Evolutionary conservation across 306 rosid genomes (phyloP), one percentile per base, ranked within the genome.

Genomic region (Pueraria montana): DNA sequence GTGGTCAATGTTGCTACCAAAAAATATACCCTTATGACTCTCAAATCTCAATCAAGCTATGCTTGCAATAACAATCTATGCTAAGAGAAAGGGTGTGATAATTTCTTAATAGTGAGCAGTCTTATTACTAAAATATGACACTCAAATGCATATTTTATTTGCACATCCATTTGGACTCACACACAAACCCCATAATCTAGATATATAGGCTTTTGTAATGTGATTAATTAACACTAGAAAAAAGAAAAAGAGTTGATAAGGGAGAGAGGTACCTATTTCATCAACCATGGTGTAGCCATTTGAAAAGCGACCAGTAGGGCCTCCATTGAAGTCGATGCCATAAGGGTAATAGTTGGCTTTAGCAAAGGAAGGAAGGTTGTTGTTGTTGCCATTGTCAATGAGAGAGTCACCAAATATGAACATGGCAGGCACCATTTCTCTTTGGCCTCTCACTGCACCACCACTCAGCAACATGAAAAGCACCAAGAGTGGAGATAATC

Each of bases 271-370:
- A 85, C 94, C 94, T 74, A 96, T 90, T 83, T 89, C 91, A 74
- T 96, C 99, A 75, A 93, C 99, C 58, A 93, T 82, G 78, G 97
- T 96, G 87, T 88, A 96, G 67, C 98, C 99, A 83, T 93, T 96
- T 21, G 92, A 88, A 89, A 96, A 96, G 45, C 99, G 93, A 64
- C 99, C 97, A 38, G 97, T 93, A 1, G 99, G 96, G 36, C 99
- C 98, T 2, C 88, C 94, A 30, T 82, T 84, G 88, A 96, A 96
- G 80, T 96, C 99, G 16, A 96, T 92, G 62, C 99, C 99, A 18
- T 96, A 96, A 30, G 99, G 99, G 34, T 82, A 88, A 80, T 93
- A 96, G 86, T 96, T 96, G 43, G 98, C 98, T 83, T 96, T 93
- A 55, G 99, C 99, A 55, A 96, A 85, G 18, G 99, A 93, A 48